A percentile compares a stretch with the other conserved stretches of the same genome.
Conservation (phyloP, 139 green algal genomes). For the Ettlia oleoabundans region DNA sequence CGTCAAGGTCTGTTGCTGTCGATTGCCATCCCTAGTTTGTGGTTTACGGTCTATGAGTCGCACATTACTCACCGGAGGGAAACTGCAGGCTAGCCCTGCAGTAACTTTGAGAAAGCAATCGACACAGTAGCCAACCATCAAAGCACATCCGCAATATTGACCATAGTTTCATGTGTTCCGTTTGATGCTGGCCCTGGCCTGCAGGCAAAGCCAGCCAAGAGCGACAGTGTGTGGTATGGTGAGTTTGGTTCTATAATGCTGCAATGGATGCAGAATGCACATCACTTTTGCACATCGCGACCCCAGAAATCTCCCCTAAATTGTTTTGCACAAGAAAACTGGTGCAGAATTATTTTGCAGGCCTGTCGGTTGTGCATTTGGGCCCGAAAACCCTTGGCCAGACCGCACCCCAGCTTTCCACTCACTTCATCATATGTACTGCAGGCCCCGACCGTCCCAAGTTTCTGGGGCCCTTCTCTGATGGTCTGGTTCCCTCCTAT, state of each 20-base stretch:
- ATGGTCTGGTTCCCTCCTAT: conserved; percentile 62
- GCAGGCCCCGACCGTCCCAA: conserved; percentile 82
- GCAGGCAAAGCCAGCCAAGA: conserved; percentile 44
- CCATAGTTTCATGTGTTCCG: not conserved
- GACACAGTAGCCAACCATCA: not conserved
- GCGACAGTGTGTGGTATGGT: conserved; percentile 45
- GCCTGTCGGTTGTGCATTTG: too few relatives aligned
- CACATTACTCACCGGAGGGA: too few relatives aligned
- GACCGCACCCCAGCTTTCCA: too few relatives aligned
- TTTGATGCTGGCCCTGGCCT: not conserved
- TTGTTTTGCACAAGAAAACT: too few relatives aligned
- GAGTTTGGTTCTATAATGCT: not conserved
- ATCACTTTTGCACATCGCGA: too few relatives aligned
- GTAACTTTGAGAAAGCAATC: not conserved
- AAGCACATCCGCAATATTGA: not conserved
- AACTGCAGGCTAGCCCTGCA: too few relatives aligned
- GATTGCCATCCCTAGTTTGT: too few relatives aligned
- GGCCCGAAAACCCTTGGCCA: too few relatives aligned
- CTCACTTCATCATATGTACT: too few relatives aligned
- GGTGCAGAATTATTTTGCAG: too few relatives aligned
- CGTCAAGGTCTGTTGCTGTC: conserved; percentile 49
- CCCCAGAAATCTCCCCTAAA: too few relatives aligned
- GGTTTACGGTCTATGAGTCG: too few relatives aligned
- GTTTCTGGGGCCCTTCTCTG: conserved; percentile 91
- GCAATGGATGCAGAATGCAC: not conserved